Evolutionary conservation across 2,329 filamentous ascomycete genomes (phyloP).

Genomic region (Ilyonectria sp.): DNA sequence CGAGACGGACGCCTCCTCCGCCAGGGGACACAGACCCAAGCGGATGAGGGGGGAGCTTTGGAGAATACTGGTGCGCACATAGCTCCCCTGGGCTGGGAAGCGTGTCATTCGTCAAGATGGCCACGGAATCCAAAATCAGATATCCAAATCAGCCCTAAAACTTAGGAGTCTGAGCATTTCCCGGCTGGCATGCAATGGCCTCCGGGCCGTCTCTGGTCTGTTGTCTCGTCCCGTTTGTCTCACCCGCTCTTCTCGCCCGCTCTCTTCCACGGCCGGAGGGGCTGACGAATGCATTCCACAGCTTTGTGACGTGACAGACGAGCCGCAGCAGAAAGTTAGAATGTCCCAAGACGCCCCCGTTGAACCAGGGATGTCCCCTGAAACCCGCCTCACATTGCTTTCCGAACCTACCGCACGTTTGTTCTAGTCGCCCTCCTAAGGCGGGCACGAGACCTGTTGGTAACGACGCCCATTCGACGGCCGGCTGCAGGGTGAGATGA

Average conservation of each 20-base stretch:
- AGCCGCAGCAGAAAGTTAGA: slow-evolving; percentile 21
- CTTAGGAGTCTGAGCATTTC: not conserved
- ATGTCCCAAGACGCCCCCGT: slow-evolving; percentile 15
- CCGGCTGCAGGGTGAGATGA: slow-evolving; percentile 19
- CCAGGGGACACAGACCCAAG: not conserved
- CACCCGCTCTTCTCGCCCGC: slow-evolving; percentile 15
- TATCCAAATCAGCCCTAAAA: not conserved
- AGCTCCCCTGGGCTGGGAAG: not conserved
- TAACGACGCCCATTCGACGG: slow-evolving; percentile 41
- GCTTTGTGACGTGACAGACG: slow-evolving; percentile 35
- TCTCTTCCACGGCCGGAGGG: slow-evolving; percentile 11
- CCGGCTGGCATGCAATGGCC: slow-evolving; percentile 25
- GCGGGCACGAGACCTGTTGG: slow-evolving; percentile 42
- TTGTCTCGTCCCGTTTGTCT: slow-evolving; percentile 6
- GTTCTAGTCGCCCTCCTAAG: slow-evolving; percentile 35
- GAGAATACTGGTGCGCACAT: not conserved
- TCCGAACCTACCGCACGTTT: slow-evolving; percentile 39
- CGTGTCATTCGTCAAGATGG: not conserved
- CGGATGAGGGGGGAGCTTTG: not conserved
- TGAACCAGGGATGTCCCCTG: slow-evolving; percentile 47
- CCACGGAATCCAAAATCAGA: not conserved
- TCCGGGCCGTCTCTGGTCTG: slow-evolving; percentile 19
- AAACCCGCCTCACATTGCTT: slow-evolving; percentile 45
- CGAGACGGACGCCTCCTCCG: slow-evolving; percentile 25
- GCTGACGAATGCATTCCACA: slow-evolving; percentile 43